These are phyloP conservation scores for Beauveria australis DNA, from an alignment of 2,329 filamentous ascomycete genomes.

Conservation along the genomic window DNA sequence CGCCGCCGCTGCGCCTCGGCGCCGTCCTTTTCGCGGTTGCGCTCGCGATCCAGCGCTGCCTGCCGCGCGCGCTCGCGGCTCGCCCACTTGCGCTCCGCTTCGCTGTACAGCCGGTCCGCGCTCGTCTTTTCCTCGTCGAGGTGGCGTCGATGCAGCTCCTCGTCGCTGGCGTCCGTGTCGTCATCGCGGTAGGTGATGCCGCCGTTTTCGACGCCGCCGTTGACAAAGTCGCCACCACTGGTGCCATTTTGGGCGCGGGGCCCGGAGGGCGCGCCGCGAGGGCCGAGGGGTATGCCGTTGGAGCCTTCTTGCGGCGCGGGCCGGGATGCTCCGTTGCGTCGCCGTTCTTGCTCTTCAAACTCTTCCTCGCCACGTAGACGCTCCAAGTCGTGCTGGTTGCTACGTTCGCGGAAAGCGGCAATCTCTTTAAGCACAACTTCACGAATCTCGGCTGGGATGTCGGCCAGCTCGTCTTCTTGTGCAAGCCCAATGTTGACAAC, in stretches of 20 bases:
- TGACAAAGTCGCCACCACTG: conserved; percentile 59
- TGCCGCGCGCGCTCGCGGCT: conserved; percentile 80
- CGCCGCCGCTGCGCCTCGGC: conserved; percentile 55
- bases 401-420: conserved; percentile 85
- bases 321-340: conserved; percentile 52
- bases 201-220: conserved; percentile 38
- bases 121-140: conserved; percentile 65
- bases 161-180: conserved; percentile 79
- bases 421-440: conserved; percentile 94
- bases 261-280: conserved; percentile 54
- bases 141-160: conserved; percentile 69
- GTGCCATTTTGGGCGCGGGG: conserved; percentile 57
- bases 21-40: conserved; percentile 70
- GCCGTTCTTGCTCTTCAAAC: conserved; percentile 76
- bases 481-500: conserved; percentile 83
- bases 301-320: conserved; percentile 65
- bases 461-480: conserved; percentile 85
- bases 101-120: conserved; percentile 69
- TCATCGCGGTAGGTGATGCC: conserved; percentile 66
- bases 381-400: conserved; percentile 80
- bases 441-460: conserved; percentile 93
- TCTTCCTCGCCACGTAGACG: conserved; percentile 84
- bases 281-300: conserved; percentile 34
- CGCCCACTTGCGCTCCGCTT: conserved; percentile 83
- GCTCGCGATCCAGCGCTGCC: conserved; percentile 78